phyloP scores from a whole-genome alignment of 1,139 yeast genomes.

The Yamadazyma siamensis region DNA sequence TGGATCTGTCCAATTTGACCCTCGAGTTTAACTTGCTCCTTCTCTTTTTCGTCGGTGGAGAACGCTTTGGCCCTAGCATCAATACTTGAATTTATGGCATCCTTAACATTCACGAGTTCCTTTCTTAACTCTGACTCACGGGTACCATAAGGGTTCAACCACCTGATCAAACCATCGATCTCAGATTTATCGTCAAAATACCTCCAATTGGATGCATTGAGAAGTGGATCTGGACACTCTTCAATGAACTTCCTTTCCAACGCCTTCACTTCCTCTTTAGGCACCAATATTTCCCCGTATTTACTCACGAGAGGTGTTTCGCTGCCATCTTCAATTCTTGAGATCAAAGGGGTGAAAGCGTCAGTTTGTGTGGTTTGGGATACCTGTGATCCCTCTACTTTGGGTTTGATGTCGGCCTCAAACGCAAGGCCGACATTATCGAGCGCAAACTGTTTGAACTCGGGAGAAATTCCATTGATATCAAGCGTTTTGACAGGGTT shows the following conservation, averaged over 20 bases:
- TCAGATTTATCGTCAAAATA: slow-evolving; percentile 63
- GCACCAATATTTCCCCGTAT: slow-evolving; percentile 39
- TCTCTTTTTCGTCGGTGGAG: slow-evolving; percentile 36
- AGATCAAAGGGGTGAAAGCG: too few species aligned
- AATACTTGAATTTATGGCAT: slow-evolving; percentile 55
- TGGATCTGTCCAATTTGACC: slow-evolving; percentile 31
- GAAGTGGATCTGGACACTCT: slow-evolving; percentile 56
- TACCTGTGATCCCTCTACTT: too few species aligned
- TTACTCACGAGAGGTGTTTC: slow-evolving; percentile 27
- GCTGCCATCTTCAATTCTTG: slow-evolving; percentile 5
- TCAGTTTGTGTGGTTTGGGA: too few species aligned
- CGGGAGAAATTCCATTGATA: slow-evolving; percentile 15
- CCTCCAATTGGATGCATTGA: slow-evolving; percentile 62
- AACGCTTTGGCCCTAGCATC: slow-evolving; percentile 56
- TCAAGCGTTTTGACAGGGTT: slow-evolving; percentile 15
- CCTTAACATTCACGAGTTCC: slow-evolving; percentile 55
- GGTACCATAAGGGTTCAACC: slow-evolving; percentile 76
- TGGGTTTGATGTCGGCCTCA: slow-evolving; percentile 15
- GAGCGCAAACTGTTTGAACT: slow-evolving; percentile 18
- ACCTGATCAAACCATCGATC: slow-evolving; percentile 51
- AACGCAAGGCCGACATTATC: slow-evolving; percentile 19
- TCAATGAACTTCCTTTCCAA: slow-evolving; percentile 65
- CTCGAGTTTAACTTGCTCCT: slow-evolving; percentile 40
- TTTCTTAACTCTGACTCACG: slow-evolving; percentile 68
- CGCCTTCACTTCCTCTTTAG: slow-evolving; percentile 30